These are phyloP conservation scores for Pterocarpus macrocarpus DNA, from an alignment of 306 rosid species.

Conservation along the genomic window DNA sequence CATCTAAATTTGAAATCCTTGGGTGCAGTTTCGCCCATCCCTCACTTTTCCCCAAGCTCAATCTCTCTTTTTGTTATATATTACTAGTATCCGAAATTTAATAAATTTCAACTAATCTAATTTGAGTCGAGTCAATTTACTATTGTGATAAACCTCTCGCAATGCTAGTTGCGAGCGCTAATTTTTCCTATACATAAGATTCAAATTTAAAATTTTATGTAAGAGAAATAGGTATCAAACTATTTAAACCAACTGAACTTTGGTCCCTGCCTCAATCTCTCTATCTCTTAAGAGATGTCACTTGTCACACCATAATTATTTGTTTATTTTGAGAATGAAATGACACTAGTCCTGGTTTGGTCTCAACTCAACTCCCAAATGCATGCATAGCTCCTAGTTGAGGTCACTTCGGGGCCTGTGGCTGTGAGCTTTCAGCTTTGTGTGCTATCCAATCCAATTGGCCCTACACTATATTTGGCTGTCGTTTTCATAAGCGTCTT, in stretches of 20 bases:
- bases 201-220: too few species aligned
- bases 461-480: conserved; percentile 50
- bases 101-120: too few species aligned
- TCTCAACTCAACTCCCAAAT: conserved; percentile 42
- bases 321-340: conserved; percentile 37
- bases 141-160: too few species aligned
- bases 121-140: too few species aligned
- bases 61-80: too few species aligned
- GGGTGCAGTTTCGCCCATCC: conserved; percentile 61
- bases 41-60: background rate
- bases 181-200: too few species aligned
- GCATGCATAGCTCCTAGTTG: conserved; percentile 51
- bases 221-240: too few species aligned
- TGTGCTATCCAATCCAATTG: conserved; percentile 17
- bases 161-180: too few species aligned
- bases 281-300: conserved; percentile 19
- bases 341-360: background rate
- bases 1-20: conserved; percentile 50
- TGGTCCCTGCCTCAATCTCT: background rate
- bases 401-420: conserved; percentile 34
- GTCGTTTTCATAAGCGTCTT: conserved; percentile 46
- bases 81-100: too few species aligned
- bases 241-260: too few species aligned
- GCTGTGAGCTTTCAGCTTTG: background rate
- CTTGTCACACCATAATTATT: conserved; percentile 28